Evolutionary conservation across 176 grass and related monocot genomes (phyloP), one percentile per base, ranked within the genome.

Genomic region (Aegilops longissima): DNA sequence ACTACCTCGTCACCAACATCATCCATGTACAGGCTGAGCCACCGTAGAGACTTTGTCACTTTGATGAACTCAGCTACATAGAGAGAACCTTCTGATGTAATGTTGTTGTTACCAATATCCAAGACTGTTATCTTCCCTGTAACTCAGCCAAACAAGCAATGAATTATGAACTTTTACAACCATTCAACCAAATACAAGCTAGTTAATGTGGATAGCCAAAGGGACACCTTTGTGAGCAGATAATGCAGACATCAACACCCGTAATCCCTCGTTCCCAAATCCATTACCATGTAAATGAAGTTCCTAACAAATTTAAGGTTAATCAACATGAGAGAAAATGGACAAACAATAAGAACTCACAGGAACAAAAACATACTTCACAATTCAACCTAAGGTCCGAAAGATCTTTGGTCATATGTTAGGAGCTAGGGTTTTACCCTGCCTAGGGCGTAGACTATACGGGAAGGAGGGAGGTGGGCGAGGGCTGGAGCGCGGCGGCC

Each of bases 11-110:
- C 94, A 1, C 94, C 78, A 47, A 99, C 90, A 69, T 99, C 97
- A 52, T 99, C 96, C 94, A 99, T 99, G 83, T 94, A 99, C 61
- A 99, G 94, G 84, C 95, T 96, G 82, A 99, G 78, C 97, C 97
- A 99, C 65, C 90, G 66, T 83, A 99, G 91, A 81, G 88, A 94
- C 74, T 90, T 94, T 36, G 94, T 96, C 65, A 74, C 94, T 88
- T 82, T 91, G 65, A 99, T 92, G 86, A 88, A 96, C 18, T 89
- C 89, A 6, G 97, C 94, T 80, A 96, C 89, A 75, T 91, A 87
- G 61, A 76, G 87, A 70, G 92, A 91, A 89, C 97, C 97, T 87
- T 96, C 88, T 0, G 92, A 84, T 42, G 85, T 84, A 87, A 99
- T 96, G 76, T 93, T 90, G 74, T 96, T 99, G 90, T 96, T 99